These are phyloP conservation scores for Penicillium paneum DNA, from an alignment of 2,329 filamentous ascomycete genomes.

Conservation along the genomic window DNA sequence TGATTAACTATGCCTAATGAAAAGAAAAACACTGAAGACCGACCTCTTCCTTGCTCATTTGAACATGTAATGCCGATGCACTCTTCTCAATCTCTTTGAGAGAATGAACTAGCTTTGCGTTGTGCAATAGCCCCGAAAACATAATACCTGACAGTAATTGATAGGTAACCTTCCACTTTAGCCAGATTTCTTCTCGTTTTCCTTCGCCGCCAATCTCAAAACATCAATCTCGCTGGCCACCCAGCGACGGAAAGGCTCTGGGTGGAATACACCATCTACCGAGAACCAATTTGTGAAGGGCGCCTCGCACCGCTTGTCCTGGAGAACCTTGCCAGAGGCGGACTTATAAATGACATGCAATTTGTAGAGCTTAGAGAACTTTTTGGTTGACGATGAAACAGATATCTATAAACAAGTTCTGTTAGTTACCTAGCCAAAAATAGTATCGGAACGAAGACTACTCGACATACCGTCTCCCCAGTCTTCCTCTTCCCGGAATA, in stretches of 20 bases:
- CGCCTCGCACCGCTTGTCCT: constrained; percentile 51
- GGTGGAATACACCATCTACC: constrained; percentile 56
- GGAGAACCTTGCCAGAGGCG: constrained; percentile 37
- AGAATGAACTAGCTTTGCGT: background rate
- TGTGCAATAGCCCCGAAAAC: background rate
- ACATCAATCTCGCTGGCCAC: constrained; percentile 57
- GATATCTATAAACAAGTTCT: constrained; percentile 55
- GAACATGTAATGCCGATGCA: background rate
- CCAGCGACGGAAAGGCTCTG: constrained; percentile 61
- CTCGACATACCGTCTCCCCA: constrained; percentile 55
- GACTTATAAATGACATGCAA: constrained; percentile 57
- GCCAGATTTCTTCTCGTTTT: constrained; percentile 34
- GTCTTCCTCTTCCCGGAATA: constrained; percentile 74
- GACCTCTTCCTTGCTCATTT: background rate
- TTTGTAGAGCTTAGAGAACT: constrained; percentile 78
- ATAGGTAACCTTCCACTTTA: background rate
- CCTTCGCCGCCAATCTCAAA: constrained; percentile 49
- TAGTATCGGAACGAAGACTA: background rate
- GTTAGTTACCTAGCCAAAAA: constrained; percentile 3
- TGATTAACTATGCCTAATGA: background rate
- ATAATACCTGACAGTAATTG: background rate
- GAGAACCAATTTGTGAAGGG: constrained; percentile 62
- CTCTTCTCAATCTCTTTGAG: background rate
- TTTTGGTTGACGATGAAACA: constrained; percentile 69
- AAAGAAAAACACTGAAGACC: background rate